Conservation (phyloP, 2,329 filamentous ascomycete genomes). For the Xylaria sp. region DNA sequence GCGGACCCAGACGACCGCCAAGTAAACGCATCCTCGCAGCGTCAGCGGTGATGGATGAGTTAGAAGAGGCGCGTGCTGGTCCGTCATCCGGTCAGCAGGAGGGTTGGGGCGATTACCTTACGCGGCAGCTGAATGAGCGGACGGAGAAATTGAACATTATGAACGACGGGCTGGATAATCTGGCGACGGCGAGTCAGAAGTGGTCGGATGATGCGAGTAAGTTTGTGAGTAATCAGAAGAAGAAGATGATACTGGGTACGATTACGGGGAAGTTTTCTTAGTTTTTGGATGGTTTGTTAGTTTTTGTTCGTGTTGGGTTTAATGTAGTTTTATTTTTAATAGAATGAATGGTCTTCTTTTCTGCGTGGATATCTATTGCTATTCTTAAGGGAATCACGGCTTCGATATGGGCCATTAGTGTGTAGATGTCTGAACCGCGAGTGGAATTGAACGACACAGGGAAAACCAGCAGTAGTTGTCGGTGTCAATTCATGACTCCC, state of each 20-base stretch:
- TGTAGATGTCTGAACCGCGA: no score
- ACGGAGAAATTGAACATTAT: conserved; percentile 82
- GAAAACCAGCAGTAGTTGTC: no score
- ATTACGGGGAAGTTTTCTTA: conserved; percentile 55
- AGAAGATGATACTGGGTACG: conserved; percentile 69
- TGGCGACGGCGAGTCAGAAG: conserved; percentile 73
- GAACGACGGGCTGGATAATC: conserved; percentile 75
- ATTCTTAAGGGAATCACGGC: no score
- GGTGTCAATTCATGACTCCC: no score
- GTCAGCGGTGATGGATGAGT: conserved; percentile 61
- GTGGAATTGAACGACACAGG: no score
- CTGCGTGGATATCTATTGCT: no score
- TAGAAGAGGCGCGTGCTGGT: conserved; percentile 45
- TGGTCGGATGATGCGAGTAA: conserved; percentile 89
- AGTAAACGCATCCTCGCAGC: conserved; percentile 85
- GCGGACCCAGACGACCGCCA: conserved; percentile 79
- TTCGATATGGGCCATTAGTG: no score
- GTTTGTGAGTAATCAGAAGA: conserved; percentile 81
- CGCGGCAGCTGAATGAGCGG: conserved; percentile 79
- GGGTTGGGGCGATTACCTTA: conserved; percentile 73
- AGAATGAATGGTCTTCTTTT: no score
- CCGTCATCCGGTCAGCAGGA: conserved; percentile 42
- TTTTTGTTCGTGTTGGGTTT: background rate
- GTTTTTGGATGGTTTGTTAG: background rate
- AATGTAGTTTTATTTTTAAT: no score